These are phyloP conservation scores for Suhomyces anneliseae DNA, from an alignment of 1,139 yeast genomes.

Conservation along the genomic window DNA sequence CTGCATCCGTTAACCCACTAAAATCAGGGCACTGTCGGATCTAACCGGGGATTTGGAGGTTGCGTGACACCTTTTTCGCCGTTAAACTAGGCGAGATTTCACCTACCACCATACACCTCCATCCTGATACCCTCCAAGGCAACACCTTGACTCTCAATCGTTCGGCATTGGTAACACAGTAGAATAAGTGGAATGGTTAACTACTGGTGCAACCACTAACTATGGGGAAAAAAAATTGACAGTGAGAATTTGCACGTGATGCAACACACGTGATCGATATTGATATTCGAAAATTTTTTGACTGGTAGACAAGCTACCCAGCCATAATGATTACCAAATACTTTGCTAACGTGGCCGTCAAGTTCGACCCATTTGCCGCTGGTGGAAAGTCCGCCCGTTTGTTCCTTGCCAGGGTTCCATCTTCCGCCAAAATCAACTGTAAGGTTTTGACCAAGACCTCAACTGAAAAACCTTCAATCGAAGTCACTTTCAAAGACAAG, in stretches of 20 bases:
- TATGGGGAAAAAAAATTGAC: no score
- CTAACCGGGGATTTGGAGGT: no score
- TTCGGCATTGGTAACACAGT: no score
- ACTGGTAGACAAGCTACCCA: neutral
- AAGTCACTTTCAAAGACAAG: constrained; percentile 83
- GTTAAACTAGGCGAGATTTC: no score
- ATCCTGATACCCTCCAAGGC: no score
- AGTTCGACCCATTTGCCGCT: constrained; percentile 72
- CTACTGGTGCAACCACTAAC: no score
- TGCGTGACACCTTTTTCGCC: no score
- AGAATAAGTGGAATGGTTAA: no score
- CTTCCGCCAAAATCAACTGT: constrained; percentile 55
- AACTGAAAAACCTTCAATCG: constrained; percentile 55
- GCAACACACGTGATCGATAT: neutral
- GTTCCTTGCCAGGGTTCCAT: constrained; percentile 79
- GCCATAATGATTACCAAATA: constrained; percentile 75
- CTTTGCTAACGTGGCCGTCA: constrained; percentile 73
- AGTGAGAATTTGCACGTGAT: neutral
- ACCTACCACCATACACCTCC: no score
- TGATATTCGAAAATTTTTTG: constrained; percentile 7
- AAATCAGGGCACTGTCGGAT: no score
- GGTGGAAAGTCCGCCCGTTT: constrained; percentile 82
- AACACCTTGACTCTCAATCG: no score
- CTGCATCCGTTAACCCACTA: no score
- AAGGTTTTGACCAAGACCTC: constrained; percentile 52